Evolutionary conservation across 768 basidiomycete genomes (phyloP).

Genomic region (Psilocybe azurescens): DNA sequence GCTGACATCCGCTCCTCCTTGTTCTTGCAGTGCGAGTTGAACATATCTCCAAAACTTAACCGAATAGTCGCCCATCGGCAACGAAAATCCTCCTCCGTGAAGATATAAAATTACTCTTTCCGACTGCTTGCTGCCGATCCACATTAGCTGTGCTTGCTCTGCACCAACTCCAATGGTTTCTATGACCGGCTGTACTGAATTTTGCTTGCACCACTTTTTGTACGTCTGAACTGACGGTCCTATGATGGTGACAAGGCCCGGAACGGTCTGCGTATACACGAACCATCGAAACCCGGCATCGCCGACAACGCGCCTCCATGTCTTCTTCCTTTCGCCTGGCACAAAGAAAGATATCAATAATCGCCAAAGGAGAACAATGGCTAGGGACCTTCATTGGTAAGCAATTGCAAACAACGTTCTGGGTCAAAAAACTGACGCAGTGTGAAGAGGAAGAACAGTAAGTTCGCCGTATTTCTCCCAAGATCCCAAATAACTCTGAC

Average conservation of each 20-base stretch:
- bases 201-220: conserved; percentile 9
- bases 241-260: conserved; percentile 3
- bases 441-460: conserved; percentile 2
- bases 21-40: neutral
- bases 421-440: conserved; percentile 10
- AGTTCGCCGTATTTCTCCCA: conserved; percentile 1
- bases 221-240: conserved; percentile 10
- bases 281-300: conserved; percentile 18
- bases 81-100: conserved; percentile 21
- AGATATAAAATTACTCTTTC: conserved; percentile 21
- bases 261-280: conserved; percentile 10
- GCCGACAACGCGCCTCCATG: conserved; percentile 17
- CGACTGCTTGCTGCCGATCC: conserved; percentile 17
- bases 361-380: conserved; percentile 5
- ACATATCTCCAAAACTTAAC: conserved; percentile 19
- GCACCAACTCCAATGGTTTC: conserved; percentile 9
- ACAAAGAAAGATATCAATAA: conserved; percentile 1
- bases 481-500: conserved; percentile 4
- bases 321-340: conserved; percentile 5
- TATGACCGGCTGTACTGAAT: conserved; percentile 5
- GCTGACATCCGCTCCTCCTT: neutral
- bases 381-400: neutral
- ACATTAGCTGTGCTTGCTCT: conserved; percentile 10
- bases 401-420: neutral
- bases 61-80: conserved; percentile 14